Evolutionary conservation across 305 asterid species (phyloP), one percentile per base, ranked within the genome.

Genomic region (Striga hermonthica): DNA sequence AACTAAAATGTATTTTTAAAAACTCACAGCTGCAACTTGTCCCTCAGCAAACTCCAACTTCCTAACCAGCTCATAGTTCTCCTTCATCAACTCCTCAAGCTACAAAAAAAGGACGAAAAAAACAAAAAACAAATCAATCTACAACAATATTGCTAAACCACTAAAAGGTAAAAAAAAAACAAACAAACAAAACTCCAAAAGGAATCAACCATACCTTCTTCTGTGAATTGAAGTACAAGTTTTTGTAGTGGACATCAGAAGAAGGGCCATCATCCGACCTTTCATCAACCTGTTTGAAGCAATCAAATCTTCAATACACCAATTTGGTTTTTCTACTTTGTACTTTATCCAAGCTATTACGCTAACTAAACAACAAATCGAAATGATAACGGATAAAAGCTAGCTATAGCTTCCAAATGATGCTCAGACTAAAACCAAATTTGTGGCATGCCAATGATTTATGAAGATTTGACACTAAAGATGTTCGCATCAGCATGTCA

Each of bases 21-120:
- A 15, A 36, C 4, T 71, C 83, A 83, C 95, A 65, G 76, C 85
- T 41, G 74, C 84, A 58, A 70, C 47, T 80, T 84, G 76, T 52
- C 87, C 90, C 53, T 4, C 71, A 38, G 80, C 79, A 55, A 71
- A 73, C 48, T 80, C 84, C 79, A 82, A 73, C 63, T 74, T 71
- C 64, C 60, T 74, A 57, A 71, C 64, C 6, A 86, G 82, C 41
- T 73, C 65, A 14, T 69, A 69, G 68, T 80, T 75, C 13, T 71
- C 80, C 41, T 74, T 77, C 15, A 67, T 54, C 73, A 86, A 60
- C 22, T 65, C 69, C 50, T 86, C 84, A 53, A 80, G 22, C 95
- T 86, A 64, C 65, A 64, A 8, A 5, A 1, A 5, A 41, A 41
- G 22, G 57, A 16, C 60, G 65, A 6, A 22, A 22, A 22, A 4